These are phyloP conservation scores for Hirschfeldia incana DNA, from an alignment of 345 rosid species.

Conservation along the genomic window DNA sequence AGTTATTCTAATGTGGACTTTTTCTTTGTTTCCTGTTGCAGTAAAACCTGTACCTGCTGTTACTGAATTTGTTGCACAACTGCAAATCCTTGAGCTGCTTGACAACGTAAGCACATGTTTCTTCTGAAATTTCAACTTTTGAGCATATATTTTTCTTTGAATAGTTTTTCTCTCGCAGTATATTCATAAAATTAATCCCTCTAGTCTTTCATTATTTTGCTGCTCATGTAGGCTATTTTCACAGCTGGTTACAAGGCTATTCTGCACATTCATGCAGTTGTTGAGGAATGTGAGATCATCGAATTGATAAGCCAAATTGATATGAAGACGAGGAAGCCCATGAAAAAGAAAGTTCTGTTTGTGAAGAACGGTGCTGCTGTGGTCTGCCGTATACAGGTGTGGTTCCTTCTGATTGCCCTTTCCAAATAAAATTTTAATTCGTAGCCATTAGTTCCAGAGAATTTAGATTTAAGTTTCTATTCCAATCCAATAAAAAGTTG, in stretches of 20 bases:
- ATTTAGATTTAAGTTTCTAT: constrained; percentile 1
- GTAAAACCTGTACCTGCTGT: constrained; percentile 66
- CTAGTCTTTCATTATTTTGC: constrained; percentile 7
- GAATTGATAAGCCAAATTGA: constrained; percentile 80
- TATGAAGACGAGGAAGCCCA: constrained; percentile 78
- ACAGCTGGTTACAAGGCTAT: constrained; percentile 97
- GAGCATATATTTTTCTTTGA: not conserved
- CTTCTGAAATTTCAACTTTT: not conserved
- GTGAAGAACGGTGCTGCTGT: constrained; percentile 87
- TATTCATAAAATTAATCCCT: not conserved
- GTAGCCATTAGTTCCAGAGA: not conserved
- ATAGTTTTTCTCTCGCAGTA: not conserved
- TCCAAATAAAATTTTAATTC: not conserved
- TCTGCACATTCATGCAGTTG: constrained; percentile 89
- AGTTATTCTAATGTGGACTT: constrained; percentile 1
- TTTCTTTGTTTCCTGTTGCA: constrained; percentile 45
- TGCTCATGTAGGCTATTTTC: constrained; percentile 71
- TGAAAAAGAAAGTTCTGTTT: constrained; percentile 78
- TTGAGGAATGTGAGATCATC: constrained; percentile 93
- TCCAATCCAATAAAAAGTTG: not conserved
- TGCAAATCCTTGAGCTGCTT: constrained; percentile 86
- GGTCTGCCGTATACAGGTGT: constrained; percentile 80
- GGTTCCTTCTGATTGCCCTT: not conserved
- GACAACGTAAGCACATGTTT: constrained; percentile 63
- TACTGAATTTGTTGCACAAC: constrained; percentile 81